Conservation (phyloP, 768 basidiomycete species). For the Auriscalpium vulgare region DNA sequence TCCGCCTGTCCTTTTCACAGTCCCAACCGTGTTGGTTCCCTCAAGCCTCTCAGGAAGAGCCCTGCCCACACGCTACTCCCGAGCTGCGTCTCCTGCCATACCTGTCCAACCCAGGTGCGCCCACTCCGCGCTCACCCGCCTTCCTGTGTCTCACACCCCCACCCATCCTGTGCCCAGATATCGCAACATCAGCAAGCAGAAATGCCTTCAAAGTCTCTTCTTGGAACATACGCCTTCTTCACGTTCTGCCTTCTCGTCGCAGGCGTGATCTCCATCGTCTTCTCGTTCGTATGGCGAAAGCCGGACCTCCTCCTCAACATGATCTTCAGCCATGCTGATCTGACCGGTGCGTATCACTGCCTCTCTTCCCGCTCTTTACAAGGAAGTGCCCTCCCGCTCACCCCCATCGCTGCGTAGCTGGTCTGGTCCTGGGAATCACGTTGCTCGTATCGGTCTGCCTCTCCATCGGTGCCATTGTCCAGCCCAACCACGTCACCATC, state of each 20-base stretch:
- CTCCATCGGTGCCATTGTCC: constrained; percentile 64
- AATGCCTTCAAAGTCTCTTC: constrained; percentile 70
- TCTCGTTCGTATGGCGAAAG: constrained; percentile 66
- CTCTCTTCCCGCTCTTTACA: neutral
- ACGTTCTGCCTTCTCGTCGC: constrained; percentile 65
- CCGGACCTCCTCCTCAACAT: constrained; percentile 68
- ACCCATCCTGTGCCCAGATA: neutral
- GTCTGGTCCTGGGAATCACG: constrained; percentile 57
- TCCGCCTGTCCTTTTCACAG: neutral
- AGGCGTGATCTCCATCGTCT: constrained; percentile 52
- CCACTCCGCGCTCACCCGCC: neutral
- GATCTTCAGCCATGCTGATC: constrained; percentile 48
- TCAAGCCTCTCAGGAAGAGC: neutral
- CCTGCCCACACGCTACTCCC: neutral
- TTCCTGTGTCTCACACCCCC: neutral
- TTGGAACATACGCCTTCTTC: constrained; percentile 66
- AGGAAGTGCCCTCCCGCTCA: neutral
- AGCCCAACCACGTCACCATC: constrained; percentile 57
- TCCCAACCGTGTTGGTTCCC: constrained; percentile 5
- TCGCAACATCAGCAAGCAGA: constrained; percentile 1
- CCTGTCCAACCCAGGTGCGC: neutral
- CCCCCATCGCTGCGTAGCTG: constrained; percentile 38
- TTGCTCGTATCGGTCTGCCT: constrained; percentile 61
- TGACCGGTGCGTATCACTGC: constrained; percentile 42
- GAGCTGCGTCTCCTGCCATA: neutral